phyloP scores from a whole-genome alignment of 2,329 filamentous ascomycete genomes.

The Camillea tinctor region DNA sequence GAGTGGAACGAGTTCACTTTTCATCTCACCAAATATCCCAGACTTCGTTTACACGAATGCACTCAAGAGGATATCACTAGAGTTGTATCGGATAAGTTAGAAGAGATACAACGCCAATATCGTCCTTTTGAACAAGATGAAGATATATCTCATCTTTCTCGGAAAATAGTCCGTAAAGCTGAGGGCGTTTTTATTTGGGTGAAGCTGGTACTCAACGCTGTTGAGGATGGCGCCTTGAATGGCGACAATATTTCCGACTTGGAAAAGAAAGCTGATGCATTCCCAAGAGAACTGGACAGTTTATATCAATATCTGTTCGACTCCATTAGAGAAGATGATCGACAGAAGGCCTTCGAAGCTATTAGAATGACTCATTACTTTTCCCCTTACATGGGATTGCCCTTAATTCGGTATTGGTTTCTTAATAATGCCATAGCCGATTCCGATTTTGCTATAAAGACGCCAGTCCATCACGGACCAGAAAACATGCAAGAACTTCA shows the following conservation, averaged over 20 bases:
- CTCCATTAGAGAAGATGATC: conserved; percentile 9
- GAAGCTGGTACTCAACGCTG: conserved; percentile 8
- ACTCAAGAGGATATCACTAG: conserved; percentile 12
- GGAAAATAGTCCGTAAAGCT: conserved; percentile 9
- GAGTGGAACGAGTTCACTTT: conserved; percentile 17
- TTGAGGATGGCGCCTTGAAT: conserved; percentile 17
- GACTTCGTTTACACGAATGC: conserved; percentile 14
- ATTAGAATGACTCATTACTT: conserved; percentile 3
- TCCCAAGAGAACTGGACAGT: conserved; percentile 14
- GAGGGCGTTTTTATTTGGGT: conserved; percentile 18
- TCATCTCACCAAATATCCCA: conserved; percentile 12
- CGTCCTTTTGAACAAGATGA: not conserved
- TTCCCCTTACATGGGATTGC: not conserved
- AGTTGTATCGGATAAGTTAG: conserved; percentile 9
- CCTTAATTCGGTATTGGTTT: conserved; percentile 10
- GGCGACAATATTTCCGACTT: conserved; percentile 11
- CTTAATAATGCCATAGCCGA: conserved; percentile 8
- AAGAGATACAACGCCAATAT: not conserved
- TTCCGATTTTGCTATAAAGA: conserved; percentile 4
- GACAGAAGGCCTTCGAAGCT: conserved; percentile 8
- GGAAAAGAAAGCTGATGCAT: conserved; percentile 6
- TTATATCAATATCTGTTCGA: conserved; percentile 15
- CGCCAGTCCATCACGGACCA: not conserved
- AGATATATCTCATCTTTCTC: not conserved
- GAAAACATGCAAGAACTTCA: not conserved